These are phyloP conservation scores for Pezicula carpinea DNA, from an alignment of 2,329 filamentous ascomycete species.

Conservation along the genomic window DNA sequence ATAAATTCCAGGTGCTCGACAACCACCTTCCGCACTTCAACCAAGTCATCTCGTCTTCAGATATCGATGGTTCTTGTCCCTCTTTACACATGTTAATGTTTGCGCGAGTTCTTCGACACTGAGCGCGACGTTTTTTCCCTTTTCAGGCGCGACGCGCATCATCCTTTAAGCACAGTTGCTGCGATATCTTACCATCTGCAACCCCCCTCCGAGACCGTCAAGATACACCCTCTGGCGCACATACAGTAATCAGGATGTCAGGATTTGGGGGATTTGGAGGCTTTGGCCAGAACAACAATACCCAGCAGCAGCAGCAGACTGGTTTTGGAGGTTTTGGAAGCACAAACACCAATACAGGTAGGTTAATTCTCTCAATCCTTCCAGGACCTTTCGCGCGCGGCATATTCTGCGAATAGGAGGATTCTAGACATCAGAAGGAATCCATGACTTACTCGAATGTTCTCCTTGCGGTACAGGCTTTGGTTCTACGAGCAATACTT, in stretches of 20 bases:
- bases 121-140: conserved; percentile 20
- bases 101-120: conserved; percentile 17
- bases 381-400: conserved; percentile 7
- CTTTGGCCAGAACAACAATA: conserved; percentile 56
- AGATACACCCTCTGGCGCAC: conserved; percentile 3
- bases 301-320: conserved; percentile 35
- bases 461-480: conserved; percentile 33
- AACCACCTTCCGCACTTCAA: conserved; percentile 4
- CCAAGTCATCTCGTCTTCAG: conserved; percentile 8
- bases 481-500: conserved; percentile 33
- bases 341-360: conserved; percentile 31
- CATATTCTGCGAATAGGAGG: conserved; percentile 9
- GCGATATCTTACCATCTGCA: conserved; percentile 9
- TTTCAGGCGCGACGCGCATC: conserved; percentile 19
- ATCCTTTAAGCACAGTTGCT: conserved; percentile 10
- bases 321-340: conserved; percentile 53
- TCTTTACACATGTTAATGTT: conserved; percentile 24
- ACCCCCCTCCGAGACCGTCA: conserved; percentile 7
- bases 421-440: conserved; percentile 19
- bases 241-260: conserved; percentile 24
- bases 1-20: conserved; percentile 10
- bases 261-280: conserved; percentile 44
- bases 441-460: conserved; percentile 28
- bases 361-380: conserved; percentile 16
- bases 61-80: conserved; percentile 15